A percentile compares a stretch with the other conserved stretches of the same genome.
phyloP scores from a whole-genome alignment of 2,329 filamentous ascomycete genomes.

The Calonectria henricotiae region DNA sequence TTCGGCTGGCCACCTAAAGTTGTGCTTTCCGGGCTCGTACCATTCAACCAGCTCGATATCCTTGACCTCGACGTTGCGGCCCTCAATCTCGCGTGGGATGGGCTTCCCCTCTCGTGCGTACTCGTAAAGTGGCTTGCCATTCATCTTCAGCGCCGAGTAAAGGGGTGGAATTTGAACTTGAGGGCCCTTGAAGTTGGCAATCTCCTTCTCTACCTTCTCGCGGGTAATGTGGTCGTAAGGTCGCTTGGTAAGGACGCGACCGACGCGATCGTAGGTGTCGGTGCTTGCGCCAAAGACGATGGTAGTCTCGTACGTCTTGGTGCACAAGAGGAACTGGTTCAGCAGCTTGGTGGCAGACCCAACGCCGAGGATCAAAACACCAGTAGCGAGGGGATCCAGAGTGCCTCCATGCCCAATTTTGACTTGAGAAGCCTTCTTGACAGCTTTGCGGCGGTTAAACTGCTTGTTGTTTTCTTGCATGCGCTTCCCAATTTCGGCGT shows the following conservation, averaged over 20 bases:
- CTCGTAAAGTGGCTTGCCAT: slow-evolving; percentile 96
- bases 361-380: slow-evolving; percentile 90
- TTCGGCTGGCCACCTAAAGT: slow-evolving; percentile 83
- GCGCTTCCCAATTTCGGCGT: slow-evolving; percentile 72
- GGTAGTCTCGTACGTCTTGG: slow-evolving; percentile 92
- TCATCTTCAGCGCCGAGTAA: slow-evolving; percentile 92
- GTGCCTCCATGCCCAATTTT: slow-evolving; percentile 98
- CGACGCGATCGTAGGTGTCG: slow-evolving; percentile 91
- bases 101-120: slow-evolving; percentile 93
- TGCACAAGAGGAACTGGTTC: slow-evolving; percentile 85
- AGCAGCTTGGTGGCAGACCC: slow-evolving; percentile 91
- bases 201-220: slow-evolving; percentile 82
- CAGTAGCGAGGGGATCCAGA: slow-evolving; percentile 93
- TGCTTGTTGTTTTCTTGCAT: slow-evolving; percentile 73
- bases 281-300: slow-evolving; percentile 93
- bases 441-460: slow-evolving; percentile 71
- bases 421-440: slow-evolving; percentile 77
- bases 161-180: slow-evolving; percentile 93
- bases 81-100: slow-evolving; percentile 87
- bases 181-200: slow-evolving; percentile 83
- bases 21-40: slow-evolving; percentile 85
- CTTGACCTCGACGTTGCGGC: slow-evolving; percentile 83
- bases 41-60: slow-evolving; percentile 89
- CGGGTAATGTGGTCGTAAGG: slow-evolving; percentile 87
- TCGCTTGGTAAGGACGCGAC: slow-evolving; percentile 84